Evolutionary conservation across 2,329 filamentous ascomycete genomes (phyloP).

Genomic region (Dactylellina cionopaga): DNA sequence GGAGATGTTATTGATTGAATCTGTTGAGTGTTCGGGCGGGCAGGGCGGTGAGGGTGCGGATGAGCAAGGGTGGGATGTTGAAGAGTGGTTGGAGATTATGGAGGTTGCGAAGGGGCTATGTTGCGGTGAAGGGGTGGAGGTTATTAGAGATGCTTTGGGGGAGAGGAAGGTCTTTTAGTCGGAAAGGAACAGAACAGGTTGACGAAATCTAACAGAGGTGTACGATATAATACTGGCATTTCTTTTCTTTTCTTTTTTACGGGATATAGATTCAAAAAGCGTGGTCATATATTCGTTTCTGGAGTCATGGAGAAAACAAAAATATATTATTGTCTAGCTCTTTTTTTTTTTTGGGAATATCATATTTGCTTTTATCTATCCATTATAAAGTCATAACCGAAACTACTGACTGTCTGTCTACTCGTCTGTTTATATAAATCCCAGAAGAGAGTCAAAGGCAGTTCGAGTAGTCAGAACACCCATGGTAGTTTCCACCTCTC

Average conservation of each 20-base stretch:
- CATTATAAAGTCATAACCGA: constrained; percentile 24
- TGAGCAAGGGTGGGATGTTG: constrained; percentile 71
- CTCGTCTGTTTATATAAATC: constrained; percentile 54
- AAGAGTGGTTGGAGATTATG: constrained; percentile 78
- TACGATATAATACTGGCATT: constrained; percentile 15
- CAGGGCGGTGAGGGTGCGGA: constrained; percentile 33
- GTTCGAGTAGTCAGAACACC: no score
- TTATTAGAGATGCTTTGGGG: constrained; percentile 14
- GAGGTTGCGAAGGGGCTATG: constrained; percentile 74
- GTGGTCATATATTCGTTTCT: constrained; percentile 21
- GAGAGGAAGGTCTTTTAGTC: constrained; percentile 34
- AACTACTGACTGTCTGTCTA: no score
- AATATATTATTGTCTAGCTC: no score
- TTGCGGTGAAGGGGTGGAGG: constrained; percentile 61
- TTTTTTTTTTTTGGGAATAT: constrained; percentile 9
- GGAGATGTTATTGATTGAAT: constrained; percentile 55
- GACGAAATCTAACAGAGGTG: background rate
- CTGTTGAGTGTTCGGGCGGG: constrained; percentile 36
- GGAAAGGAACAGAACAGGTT: no score
- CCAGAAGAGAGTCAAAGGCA: background rate
- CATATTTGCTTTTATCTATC: constrained; percentile 51
- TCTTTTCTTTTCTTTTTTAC: background rate
- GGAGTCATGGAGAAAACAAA: constrained; percentile 17
- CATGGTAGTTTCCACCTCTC: no score
- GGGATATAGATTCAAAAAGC: constrained; percentile 21